A percentile compares a stretch with the other conserved stretches of the same genome.
Evolutionary conservation across 257 asterid genomes (phyloP).

Genomic region (Solanum rostratum): DNA sequence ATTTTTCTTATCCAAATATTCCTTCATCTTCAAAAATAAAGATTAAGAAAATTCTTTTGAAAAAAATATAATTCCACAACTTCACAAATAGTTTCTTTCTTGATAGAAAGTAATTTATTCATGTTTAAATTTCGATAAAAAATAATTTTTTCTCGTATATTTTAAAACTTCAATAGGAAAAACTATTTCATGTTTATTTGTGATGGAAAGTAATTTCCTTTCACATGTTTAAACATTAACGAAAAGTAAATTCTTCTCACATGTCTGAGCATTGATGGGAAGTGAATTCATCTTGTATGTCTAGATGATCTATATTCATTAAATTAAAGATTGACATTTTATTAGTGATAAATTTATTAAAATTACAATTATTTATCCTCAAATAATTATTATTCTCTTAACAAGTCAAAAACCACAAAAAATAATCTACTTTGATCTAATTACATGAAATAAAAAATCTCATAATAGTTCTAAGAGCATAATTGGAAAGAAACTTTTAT

Average conservation of each 20-base stretch:
- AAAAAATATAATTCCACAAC: not conserved
- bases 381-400: no score
- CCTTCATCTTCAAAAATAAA: not conserved
- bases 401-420: no score
- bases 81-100: not conserved
- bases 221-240: not conserved
- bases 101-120: not conserved
- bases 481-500: no score
- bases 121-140: fast-evolving
- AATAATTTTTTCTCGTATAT: not conserved
- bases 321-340: no score
- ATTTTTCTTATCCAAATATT: not conserved
- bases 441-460: no score
- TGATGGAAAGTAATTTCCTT: not conserved
- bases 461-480: no score
- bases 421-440: no score
- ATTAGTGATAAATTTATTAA: no score
- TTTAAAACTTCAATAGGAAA: not conserved
- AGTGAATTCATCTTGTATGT: not conserved
- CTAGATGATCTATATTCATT: no score
- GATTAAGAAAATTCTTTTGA: not conserved
- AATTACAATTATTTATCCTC: no score
- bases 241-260: not conserved
- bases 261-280: not conserved
- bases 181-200: no score